Evolutionary conservation across 345 rosid species (phyloP).

Genomic region (Jatropha curcas): DNA sequence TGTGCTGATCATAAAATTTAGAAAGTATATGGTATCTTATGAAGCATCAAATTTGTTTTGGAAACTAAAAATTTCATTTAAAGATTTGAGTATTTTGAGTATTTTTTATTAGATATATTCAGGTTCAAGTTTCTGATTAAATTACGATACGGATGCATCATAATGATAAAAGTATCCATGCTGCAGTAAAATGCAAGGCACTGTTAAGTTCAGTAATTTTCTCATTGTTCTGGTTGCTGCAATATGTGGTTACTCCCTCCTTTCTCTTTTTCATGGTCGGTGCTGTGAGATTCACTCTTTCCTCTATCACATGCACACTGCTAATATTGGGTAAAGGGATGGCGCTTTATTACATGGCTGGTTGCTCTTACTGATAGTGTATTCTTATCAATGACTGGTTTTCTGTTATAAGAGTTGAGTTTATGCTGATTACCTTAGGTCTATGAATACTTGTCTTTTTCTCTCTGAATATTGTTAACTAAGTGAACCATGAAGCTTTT

Average conservation of each 20-base stretch:
- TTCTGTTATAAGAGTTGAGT: not conserved
- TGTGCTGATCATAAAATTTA: not conserved
- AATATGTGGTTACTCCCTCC: not conserved
- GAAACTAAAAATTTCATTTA: not conserved
- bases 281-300: not conserved
- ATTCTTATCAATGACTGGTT: not conserved
- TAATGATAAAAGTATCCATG: not conserved
- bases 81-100: not conserved
- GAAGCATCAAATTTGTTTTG: not conserved
- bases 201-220: not conserved
- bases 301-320: not conserved
- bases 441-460: conserved; percentile 1
- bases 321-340: not conserved
- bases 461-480: not conserved
- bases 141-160: not conserved
- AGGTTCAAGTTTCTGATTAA: not conserved
- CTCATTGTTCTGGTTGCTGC: not conserved
- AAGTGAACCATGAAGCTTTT: not conserved
- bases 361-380: not conserved
- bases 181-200: not conserved
- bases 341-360: not conserved
- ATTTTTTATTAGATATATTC: not conserved
- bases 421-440: not conserved
- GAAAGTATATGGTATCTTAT: not conserved
- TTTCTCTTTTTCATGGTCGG: not conserved